Evolutionary conservation across 495 filamentous ascomycete species (phyloP).

Genomic region (Physcia stellaris): DNA sequence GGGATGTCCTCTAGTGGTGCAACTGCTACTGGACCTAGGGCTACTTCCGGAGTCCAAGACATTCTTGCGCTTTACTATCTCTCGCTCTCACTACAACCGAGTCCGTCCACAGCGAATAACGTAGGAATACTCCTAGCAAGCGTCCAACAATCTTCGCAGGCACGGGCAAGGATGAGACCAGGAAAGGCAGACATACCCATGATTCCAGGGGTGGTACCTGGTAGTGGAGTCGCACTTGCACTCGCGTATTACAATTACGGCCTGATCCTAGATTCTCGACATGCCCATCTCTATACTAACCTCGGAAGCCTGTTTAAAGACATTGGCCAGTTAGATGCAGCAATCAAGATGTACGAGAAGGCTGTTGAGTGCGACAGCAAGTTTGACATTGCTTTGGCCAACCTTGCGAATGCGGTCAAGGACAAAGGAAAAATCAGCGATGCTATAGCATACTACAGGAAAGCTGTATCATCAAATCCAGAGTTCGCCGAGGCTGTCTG

Average conservation of each 20-base stretch:
- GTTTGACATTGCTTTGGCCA: constrained; percentile 95
- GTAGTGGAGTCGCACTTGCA: constrained; percentile 78
- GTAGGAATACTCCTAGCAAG: constrained; percentile 93
- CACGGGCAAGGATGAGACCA: constrained; percentile 7
- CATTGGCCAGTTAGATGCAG: constrained; percentile 80
- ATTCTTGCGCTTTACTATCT: constrained; percentile 95
- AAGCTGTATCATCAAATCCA: constrained; percentile 80
- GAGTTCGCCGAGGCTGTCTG: constrained; percentile 97
- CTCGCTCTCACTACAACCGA: constrained; percentile 86
- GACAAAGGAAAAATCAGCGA: constrained; percentile 88
- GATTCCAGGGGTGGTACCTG: constrained; percentile 56
- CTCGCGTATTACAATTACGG: constrained; percentile 94
- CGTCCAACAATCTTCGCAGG: constrained; percentile 63
- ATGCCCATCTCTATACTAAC: constrained; percentile 98
- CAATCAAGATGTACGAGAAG: constrained; percentile 95
- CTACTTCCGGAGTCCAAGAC: constrained; percentile 70
- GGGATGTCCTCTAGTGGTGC: constrained; percentile 74
- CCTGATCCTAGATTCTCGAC: constrained; percentile 63
- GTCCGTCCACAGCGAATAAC: constrained; percentile 96
- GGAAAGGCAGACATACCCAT: constrained; percentile 17
- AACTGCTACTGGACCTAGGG: constrained; percentile 39
- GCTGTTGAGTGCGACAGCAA: constrained; percentile 81
- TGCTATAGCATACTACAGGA: constrained; percentile 81
- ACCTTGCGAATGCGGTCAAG: constrained; percentile 95
- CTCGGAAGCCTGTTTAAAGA: constrained; percentile 92